These are phyloP conservation scores for Apiospora saccharicola DNA, from an alignment of 2,329 filamentous ascomycete genomes.

Conservation along the genomic window DNA sequence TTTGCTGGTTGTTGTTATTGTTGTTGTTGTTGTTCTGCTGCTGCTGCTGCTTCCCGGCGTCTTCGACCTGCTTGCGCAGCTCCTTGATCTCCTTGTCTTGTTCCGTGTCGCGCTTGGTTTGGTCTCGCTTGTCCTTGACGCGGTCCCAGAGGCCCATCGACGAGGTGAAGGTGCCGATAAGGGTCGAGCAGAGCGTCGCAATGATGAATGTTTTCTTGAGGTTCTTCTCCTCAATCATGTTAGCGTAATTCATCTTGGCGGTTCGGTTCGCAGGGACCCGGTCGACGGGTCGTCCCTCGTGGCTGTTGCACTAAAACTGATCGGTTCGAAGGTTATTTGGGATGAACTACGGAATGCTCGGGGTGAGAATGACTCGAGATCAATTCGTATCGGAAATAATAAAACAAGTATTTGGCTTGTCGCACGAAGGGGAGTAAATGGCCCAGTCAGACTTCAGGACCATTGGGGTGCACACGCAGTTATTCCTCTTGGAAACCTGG, in stretches of 20 bases:
- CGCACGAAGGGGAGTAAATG: neutral
- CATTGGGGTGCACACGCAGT: neutral
- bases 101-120: conserved; percentile 42
- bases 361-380: neutral
- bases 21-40: conserved; percentile 28
- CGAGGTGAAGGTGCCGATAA: conserved; percentile 47
- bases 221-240: conserved; percentile 46
- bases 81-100: conserved; percentile 45
- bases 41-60: conserved; percentile 32
- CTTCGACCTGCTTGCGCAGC: conserved; percentile 39
- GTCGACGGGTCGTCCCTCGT: conserved; percentile 19
- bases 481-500: neutral
- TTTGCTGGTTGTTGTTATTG: conserved; percentile 29
- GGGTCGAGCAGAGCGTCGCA: conserved; percentile 48
- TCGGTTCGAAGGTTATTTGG: conserved; percentile 1
- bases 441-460: neutral
- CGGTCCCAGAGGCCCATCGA: conserved; percentile 48
- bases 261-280: conserved; percentile 11
- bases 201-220: conserved; percentile 50
- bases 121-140: conserved; percentile 41
- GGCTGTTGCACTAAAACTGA: neutral
- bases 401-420: neutral
- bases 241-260: conserved; percentile 33
- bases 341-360: neutral
- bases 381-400: neutral